phyloP scores from a whole-genome alignment of 164 flowering plant genomes.

The Tetrastigma voinierianum region DNA sequence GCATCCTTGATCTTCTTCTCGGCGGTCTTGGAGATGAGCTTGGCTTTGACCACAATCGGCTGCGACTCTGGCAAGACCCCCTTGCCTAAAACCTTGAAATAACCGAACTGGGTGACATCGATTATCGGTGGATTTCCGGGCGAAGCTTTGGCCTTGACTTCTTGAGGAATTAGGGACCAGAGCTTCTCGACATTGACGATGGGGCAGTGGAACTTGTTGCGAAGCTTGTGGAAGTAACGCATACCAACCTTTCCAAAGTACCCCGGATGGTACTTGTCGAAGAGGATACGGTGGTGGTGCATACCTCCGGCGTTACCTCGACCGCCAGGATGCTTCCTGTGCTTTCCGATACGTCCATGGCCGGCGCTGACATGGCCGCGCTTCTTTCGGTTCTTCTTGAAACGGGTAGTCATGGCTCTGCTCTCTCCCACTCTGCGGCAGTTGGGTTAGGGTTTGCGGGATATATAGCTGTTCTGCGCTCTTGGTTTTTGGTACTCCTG shows the following conservation, averaged over 20 bases:
- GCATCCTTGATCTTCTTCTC: slow-evolving; percentile 74
- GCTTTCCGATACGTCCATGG: slow-evolving; percentile 77
- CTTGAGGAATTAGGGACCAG: slow-evolving; percentile 68
- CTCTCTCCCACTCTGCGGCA: slow-evolving; percentile 12
- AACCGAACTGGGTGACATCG: slow-evolving; percentile 68
- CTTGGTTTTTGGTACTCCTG: slow-evolving; percentile 3
- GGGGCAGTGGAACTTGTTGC: slow-evolving; percentile 71
- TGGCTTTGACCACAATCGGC: slow-evolving; percentile 74
- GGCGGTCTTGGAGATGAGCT: slow-evolving; percentile 61
- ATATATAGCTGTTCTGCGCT: slow-evolving; percentile 12
- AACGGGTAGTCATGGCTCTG: slow-evolving; percentile 53
- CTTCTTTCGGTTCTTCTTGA: slow-evolving; percentile 83
- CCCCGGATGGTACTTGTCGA: slow-evolving; percentile 86
- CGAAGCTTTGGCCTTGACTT: slow-evolving; percentile 53
- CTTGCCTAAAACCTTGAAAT: slow-evolving; percentile 72
- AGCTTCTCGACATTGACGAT: slow-evolving; percentile 69
- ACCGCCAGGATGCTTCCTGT: slow-evolving; percentile 83
- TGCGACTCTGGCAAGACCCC: slow-evolving; percentile 45
- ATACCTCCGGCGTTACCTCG: slow-evolving; percentile 81
- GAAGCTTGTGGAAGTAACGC: slow-evolving; percentile 71
- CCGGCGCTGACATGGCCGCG: slow-evolving; percentile 81
- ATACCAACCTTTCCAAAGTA: slow-evolving; percentile 82
- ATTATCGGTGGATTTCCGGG: slow-evolving; percentile 46
- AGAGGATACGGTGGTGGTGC: slow-evolving; percentile 81
- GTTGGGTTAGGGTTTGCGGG: background rate